Conservation (phyloP, 768 basidiomycete species). For the Phlegmacium glaucopus region DNA sequence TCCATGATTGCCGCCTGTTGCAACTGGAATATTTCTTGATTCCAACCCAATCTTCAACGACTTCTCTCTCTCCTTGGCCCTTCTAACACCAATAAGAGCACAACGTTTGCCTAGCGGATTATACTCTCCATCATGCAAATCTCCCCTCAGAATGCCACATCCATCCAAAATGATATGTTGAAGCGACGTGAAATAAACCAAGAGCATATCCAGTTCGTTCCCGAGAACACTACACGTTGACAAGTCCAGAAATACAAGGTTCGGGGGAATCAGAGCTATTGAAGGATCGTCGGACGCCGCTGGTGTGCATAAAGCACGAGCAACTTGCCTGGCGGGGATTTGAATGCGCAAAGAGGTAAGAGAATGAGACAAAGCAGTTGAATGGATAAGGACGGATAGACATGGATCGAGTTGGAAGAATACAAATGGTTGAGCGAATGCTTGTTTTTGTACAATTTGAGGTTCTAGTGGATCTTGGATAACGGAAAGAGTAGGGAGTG, state of each 20-base stretch:
- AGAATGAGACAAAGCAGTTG: slow-evolving; percentile 43
- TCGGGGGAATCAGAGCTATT: slow-evolving; percentile 32
- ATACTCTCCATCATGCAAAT: slow-evolving; percentile 58
- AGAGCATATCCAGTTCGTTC: slow-evolving; percentile 49
- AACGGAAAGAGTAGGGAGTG: slow-evolving; percentile 50
- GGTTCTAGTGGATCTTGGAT: slow-evolving; percentile 61
- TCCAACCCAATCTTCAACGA: slow-evolving; percentile 51
- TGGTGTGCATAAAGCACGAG: slow-evolving; percentile 33
- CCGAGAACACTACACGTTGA: slow-evolving; percentile 63
- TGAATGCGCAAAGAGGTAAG: slow-evolving; percentile 63
- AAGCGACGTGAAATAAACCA: slow-evolving; percentile 48
- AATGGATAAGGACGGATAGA: slow-evolving; percentile 40
- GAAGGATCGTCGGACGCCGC: slow-evolving; percentile 1
- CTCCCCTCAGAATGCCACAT: slow-evolving; percentile 53
- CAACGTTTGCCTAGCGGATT: slow-evolving; percentile 55
- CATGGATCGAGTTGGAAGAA: slow-evolving; percentile 69
- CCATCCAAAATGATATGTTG: slow-evolving; percentile 70
- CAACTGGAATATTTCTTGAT: slow-evolving; percentile 12
- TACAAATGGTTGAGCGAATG: slow-evolving; percentile 85
- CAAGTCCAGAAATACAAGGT: slow-evolving; percentile 66
- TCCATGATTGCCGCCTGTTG: slow-evolving; percentile 6
- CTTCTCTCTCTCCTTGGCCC: slow-evolving; percentile 67
- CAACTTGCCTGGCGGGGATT: slow-evolving; percentile 64
- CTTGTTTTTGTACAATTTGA: slow-evolving; percentile 22
- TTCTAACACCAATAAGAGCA: slow-evolving; percentile 57